These are phyloP conservation scores for Citropsis articulata DNA, from an alignment of 345 rosid species.

Conservation along the genomic window DNA sequence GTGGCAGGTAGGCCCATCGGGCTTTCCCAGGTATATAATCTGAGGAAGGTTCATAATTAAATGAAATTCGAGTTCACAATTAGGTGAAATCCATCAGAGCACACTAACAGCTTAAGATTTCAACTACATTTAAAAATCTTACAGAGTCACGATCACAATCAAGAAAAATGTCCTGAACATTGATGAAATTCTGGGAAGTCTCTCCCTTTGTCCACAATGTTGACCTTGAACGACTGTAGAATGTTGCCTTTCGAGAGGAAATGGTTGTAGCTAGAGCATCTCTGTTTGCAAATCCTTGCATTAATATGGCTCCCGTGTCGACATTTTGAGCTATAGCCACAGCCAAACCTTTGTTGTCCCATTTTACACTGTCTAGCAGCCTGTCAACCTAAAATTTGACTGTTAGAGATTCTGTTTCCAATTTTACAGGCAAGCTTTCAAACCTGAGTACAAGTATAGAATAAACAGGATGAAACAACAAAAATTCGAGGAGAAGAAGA, in stretches of 20 bases:
- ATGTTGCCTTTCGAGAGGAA: conserved; percentile 78
- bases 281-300: conserved; percentile 91
- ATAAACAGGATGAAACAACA: neutral
- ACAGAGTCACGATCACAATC: conserved; percentile 92
- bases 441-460: neutral
- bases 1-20: conserved; percentile 95
- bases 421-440: neutral
- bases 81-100: neutral
- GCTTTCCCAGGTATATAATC: conserved; percentile 91
- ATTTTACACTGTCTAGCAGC: conserved; percentile 69
- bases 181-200: conserved; percentile 84
- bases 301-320: conserved; percentile 81
- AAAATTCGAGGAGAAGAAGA: neutral
- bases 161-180: conserved; percentile 63
- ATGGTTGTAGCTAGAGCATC: conserved; percentile 74
- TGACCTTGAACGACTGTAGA: conserved; percentile 85
- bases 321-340: conserved; percentile 95
- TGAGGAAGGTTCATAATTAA: conserved; percentile 23
- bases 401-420: conserved; percentile 5
- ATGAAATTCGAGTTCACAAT: conserved; percentile 1
- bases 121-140: conserved; percentile 22
- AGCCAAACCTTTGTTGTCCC: conserved; percentile 97
- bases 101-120: neutral
- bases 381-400: conserved; percentile 50
- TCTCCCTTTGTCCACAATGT: conserved; percentile 91